Evolutionary conservation across 2,329 filamentous ascomycete species (phyloP).

Genomic region (Fusarium haematococcum): DNA sequence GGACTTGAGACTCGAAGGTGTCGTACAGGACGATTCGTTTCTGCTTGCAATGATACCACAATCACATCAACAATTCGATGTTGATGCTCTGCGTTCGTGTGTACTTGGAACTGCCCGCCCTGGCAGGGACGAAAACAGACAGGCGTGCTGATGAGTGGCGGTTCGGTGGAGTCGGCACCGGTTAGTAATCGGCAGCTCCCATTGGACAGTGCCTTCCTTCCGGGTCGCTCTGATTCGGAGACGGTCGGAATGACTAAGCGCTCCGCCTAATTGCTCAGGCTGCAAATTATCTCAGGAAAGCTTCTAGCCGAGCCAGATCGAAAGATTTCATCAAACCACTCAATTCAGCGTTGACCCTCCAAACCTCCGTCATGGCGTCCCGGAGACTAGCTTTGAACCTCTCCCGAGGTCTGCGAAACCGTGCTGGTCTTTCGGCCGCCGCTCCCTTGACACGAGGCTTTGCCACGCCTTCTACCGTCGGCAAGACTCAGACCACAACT

Average conservation of each 20-base stretch:
- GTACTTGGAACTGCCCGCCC: conserved; percentile 13
- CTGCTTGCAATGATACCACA: background rate
- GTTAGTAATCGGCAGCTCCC: conserved; percentile 49
- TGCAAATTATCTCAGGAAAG: conserved; percentile 59
- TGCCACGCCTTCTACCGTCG: conserved; percentile 83
- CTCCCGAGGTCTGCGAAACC: conserved; percentile 88
- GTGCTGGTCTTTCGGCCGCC: conserved; percentile 83
- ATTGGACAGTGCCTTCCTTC: conserved; percentile 48
- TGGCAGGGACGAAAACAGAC: conserved; percentile 33
- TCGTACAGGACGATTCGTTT: background rate
- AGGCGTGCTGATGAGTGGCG: conserved; percentile 30
- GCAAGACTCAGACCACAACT: conserved; percentile 95
- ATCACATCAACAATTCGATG: background rate
- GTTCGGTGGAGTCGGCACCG: conserved; percentile 13
- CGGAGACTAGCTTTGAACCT: conserved; percentile 97
- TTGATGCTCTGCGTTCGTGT: conserved; percentile 16
- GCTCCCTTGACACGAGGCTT: conserved; percentile 85
- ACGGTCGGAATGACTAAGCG: conserved; percentile 56
- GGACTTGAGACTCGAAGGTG: background rate
- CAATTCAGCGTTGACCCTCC: conserved; percentile 62
- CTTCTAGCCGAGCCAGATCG: conserved; percentile 58
- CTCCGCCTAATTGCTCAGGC: conserved; percentile 56
- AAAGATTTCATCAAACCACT: conserved; percentile 69
- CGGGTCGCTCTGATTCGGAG: conserved; percentile 52
- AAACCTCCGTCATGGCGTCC: conserved; percentile 84